A percentile compares a stretch with the other conserved stretches of the same genome.
Evolutionary conservation across 164 flowering plant species (phyloP).

Genomic region (Dillenia suffruticosa): DNA sequence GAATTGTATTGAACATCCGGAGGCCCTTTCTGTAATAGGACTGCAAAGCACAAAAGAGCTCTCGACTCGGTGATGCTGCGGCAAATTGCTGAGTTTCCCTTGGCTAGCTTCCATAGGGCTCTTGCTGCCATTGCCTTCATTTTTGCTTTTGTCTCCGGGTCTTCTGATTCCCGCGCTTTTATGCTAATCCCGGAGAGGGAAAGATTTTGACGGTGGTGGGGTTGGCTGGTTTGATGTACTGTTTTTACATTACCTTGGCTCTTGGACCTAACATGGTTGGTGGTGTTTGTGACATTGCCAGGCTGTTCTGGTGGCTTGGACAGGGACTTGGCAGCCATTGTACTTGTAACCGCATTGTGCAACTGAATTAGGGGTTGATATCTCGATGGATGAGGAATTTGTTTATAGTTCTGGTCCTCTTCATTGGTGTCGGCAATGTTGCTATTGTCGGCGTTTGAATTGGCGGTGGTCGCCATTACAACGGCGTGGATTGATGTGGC

Average conservation of each 20-base stretch:
- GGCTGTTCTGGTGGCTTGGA: conserved; percentile 6
- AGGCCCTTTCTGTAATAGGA: conserved; percentile 63
- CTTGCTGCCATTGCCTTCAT: conserved; percentile 88
- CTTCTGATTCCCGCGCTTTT: conserved; percentile 67
- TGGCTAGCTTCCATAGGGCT: conserved; percentile 62
- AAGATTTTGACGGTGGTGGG: conserved; percentile 11
- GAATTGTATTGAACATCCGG: conserved; percentile 63
- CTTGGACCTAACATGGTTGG: conserved; percentile 2
- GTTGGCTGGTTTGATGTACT: conserved; percentile 7
- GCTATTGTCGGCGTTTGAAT: conserved; percentile 2
- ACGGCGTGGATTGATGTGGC: conserved; percentile 46
- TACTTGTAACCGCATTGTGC: background rate
- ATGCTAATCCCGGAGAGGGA: conserved; percentile 47
- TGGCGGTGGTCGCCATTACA: conserved; percentile 43
- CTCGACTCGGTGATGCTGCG: conserved; percentile 73
- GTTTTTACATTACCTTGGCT: conserved; percentile 6
- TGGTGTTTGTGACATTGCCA: background rate
- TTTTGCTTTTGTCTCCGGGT: conserved; percentile 53
- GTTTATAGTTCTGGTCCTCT: conserved; percentile 5
- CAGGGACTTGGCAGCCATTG: background rate
- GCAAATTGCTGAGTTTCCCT: conserved; percentile 51
- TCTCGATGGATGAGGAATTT: conserved; percentile 15
- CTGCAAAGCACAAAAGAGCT: conserved; percentile 74
- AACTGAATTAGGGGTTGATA: background rate
- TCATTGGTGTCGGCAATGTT: conserved; percentile 5